Evolutionary conservation across 108 stramenopile species (phyloP).

Genomic region (Skeletonema costatum): DNA sequence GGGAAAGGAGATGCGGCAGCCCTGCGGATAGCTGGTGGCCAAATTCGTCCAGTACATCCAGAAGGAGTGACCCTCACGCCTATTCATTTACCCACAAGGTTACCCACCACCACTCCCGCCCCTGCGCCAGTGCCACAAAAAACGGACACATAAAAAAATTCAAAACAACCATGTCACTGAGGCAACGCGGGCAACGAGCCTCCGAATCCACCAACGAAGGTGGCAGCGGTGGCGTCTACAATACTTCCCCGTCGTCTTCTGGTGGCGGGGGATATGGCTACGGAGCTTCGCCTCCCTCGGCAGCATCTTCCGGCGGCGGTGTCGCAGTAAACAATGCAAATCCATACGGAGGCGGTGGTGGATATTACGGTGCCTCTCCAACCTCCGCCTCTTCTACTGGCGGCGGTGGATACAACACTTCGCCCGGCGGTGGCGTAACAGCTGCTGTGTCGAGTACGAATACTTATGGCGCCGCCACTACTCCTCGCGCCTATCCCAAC

Average conservation of each 20-base stretch:
- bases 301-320: background rate
- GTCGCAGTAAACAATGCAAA: background rate
- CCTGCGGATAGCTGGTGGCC: too few species aligned
- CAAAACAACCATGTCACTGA: conserved; percentile 18
- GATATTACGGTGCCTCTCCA: background rate
- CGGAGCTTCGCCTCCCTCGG: background rate
- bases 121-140: background rate
- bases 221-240: background rate
- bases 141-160: background rate
- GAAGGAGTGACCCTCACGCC: too few species aligned
- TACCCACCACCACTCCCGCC: too few species aligned
- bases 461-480: too few species aligned
- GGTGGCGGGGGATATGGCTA: background rate
- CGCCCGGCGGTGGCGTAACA: background rate
- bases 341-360: background rate
- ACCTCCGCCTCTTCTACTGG: background rate
- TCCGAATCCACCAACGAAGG: conserved; percentile 28
- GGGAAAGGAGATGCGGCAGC: too few species aligned
- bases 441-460: background rate
- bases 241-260: background rate
- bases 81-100: too few species aligned
- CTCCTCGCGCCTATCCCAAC: too few species aligned
- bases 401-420: background rate
- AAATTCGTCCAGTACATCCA: too few species aligned
- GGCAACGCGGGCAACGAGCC: conserved; percentile 40